These are phyloP conservation scores for Chlorella vulgaris DNA, from an alignment of 139 green algal genomes.

Conservation along the genomic window DNA sequence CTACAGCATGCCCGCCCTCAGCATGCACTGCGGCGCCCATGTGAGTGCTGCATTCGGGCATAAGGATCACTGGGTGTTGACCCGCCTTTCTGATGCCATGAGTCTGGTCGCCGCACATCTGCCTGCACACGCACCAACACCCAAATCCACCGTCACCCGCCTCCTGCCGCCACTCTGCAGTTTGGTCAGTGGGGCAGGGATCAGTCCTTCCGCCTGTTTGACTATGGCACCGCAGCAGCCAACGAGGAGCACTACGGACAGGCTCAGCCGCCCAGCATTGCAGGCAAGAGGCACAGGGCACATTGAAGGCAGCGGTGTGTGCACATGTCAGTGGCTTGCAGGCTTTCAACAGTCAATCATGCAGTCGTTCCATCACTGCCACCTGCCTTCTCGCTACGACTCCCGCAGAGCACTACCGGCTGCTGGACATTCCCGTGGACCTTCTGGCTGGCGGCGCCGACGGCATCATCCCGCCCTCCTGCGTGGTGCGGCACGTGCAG, in stretches of 20 bases:
- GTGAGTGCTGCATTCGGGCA: background rate
- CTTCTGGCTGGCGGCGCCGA: conserved; percentile 80
- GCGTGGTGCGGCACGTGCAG: conserved; percentile 67
- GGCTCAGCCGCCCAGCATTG: conserved; percentile 69
- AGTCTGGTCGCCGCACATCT: background rate
- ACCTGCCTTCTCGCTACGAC: background rate
- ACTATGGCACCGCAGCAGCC: conserved; percentile 72
- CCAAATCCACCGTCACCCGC: background rate
- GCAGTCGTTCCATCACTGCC: background rate
- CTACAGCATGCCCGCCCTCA: conserved; percentile 85
- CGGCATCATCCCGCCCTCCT: conserved; percentile 76
- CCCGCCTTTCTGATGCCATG: background rate
- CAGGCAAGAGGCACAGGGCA: no score
- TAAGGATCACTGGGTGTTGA: background rate
- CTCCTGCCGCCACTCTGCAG: background rate
- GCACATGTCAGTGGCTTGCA: background rate
- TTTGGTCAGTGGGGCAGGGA: conserved; percentile 49
- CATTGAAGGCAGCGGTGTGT: background rate
- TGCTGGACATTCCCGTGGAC: conserved; percentile 87
- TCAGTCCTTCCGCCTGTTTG: conserved; percentile 81
- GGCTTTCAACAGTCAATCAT: background rate
- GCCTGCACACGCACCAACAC: no score
- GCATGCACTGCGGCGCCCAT: conserved; percentile 64
- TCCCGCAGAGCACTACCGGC: conserved; percentile 61
- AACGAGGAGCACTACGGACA: conserved; percentile 72